Conservation (phyloP, 169 alveolate genomes). For the Ichthyophthirius multifiliis region DNA sequence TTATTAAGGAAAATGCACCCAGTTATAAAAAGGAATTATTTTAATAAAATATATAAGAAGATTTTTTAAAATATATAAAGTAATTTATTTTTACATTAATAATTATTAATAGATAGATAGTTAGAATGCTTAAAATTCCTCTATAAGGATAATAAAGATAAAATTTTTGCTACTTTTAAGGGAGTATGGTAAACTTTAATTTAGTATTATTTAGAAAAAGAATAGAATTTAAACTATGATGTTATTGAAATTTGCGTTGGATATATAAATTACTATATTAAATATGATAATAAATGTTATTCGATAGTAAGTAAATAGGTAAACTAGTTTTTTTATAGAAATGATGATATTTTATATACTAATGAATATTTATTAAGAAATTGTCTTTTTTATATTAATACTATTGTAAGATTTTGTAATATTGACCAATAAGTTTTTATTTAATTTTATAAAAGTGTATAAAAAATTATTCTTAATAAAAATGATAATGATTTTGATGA, state of each 20-base stretch:
- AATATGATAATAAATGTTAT: background rate
- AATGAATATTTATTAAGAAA: background rate
- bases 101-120: background rate
- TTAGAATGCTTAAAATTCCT: background rate
- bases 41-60: background rate
- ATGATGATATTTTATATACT: background rate
- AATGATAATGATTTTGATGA: background rate
- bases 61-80: background rate
- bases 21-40: background rate
- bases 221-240: background rate
- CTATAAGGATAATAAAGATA: background rate
- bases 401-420: background rate
- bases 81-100: background rate
- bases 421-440: background rate
- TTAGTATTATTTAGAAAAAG: background rate
- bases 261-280: background rate
- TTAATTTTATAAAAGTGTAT: background rate
- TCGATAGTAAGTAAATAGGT: background rate
- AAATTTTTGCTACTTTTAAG: background rate
- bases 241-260: background rate
- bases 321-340: background rate
- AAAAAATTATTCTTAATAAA: background rate
- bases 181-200: background rate
- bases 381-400: background rate
- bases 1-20: background rate